Base-by-base conservation (phyloP, 208 protist genomes). In the Acanthamoeba healyi region DNA sequence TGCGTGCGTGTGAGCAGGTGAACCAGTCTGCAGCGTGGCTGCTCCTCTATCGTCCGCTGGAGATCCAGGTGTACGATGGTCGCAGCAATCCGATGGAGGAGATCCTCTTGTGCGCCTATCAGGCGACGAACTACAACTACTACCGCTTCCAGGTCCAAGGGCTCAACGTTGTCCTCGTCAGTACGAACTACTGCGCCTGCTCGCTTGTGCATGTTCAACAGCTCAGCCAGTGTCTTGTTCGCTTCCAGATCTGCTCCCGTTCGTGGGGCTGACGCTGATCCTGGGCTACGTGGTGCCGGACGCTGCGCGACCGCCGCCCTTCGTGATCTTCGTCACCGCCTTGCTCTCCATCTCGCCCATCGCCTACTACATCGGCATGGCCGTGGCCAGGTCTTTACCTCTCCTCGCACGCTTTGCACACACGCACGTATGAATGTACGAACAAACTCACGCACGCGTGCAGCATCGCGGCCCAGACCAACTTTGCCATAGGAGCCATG, bases 401-500 rank as follows among this genome's bases (percentile, higher is more conserved):
- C 14, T n/a, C 10, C 61, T 10, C 61, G 61, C 29, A 14, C 22
- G 29, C 58, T 34, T 4, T 67, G 58, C 2, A 24, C 61, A n/a
- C n/a, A n/a, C n/a, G n/a, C n/a, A n/a, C 61, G 22, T 9, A 19
- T 12, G 3, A 34, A 4, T 67, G 17, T 1, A 22, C 2, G 2
- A 14, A 70, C 29, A 36, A n/a, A 26, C 17, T 70, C 24, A 12
- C 24, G 0, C 32, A 36, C 3, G 29, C 38, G n/a, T n/a, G n/a
- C 56, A 87, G 51, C 40, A 94, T 98, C 44, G 91, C 95, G 2
- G 97, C 97, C 17, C 97, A 98, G 82, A 97, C 95, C 56, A 96
- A 65, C 44, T 98, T 97, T 93, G 96, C 96, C 40, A 93, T 98
- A 19, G 97, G 97, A 61, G 97, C 97, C 22, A 38, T 98, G 44